Percentiles rank a stretch among this genome's conserved stretches.
Evolutionary conservation across 306 rosid species (phyloP).

Genomic region (Cyclanthera cordifolia): DNA sequence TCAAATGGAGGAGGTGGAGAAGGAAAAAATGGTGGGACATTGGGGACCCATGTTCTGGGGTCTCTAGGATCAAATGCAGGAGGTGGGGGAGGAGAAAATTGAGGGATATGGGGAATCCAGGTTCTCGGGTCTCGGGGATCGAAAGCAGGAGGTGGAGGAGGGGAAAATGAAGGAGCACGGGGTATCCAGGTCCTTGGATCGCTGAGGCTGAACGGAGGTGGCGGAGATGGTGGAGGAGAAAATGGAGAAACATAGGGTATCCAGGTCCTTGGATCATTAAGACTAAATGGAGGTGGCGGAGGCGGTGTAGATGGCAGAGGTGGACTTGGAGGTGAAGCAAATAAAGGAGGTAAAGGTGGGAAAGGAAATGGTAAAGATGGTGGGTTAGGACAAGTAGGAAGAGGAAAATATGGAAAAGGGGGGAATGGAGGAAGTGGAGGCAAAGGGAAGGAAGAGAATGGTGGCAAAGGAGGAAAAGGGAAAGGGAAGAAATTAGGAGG

Average conservation of each 20-base stretch:
- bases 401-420: constrained; percentile 17
- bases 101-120: constrained; percentile 33
- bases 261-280: constrained; percentile 38
- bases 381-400: constrained; percentile 20
- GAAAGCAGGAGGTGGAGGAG: constrained; percentile 35
- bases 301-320: constrained; percentile 20
- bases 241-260: constrained; percentile 27
- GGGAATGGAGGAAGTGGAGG: constrained; percentile 27
- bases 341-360: constrained; percentile 13
- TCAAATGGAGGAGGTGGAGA: constrained; percentile 31
- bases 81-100: constrained; percentile 23
- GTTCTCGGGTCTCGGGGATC: constrained; percentile 31
- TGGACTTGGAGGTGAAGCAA: constrained; percentile 15
- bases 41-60: constrained; percentile 50
- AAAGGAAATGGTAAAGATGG: constrained; percentile 25
- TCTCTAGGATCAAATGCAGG: constrained; percentile 28
- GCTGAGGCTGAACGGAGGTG: constrained; percentile 35
- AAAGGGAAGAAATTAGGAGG: constrained; percentile 34
- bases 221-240: constrained; percentile 23
- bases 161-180: constrained; percentile 24
- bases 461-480: constrained; percentile 37
- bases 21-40: constrained; percentile 32
- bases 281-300: constrained; percentile 36
- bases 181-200: constrained; percentile 42
- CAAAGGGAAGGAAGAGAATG: constrained; percentile 22